Evolutionary conservation across 306 rosid species (phyloP).

Genomic region (Cicer pinnatifidum): DNA sequence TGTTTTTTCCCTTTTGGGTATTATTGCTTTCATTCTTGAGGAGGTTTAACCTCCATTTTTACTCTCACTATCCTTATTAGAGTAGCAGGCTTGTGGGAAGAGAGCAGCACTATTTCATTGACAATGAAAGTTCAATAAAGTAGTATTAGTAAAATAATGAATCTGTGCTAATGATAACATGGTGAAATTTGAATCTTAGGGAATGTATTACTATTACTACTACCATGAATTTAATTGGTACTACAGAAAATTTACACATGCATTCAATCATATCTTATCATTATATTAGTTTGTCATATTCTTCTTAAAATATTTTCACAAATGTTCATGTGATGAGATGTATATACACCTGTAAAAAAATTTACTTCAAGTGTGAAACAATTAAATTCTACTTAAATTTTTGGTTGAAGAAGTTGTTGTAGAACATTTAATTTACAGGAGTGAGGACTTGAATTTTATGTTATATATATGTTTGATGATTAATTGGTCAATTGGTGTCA

Average conservation of each 20-base stretch:
- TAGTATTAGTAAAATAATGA: background rate
- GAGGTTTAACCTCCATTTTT: conserved; percentile 26
- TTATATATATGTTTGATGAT: background rate
- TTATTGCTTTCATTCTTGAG: conserved; percentile 7
- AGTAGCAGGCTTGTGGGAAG: conserved; percentile 18
- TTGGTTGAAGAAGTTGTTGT: background rate
- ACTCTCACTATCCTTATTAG: conserved; percentile 1
- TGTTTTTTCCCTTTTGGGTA: background rate
- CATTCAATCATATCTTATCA: background rate
- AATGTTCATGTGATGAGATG: background rate
- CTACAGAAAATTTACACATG: no score
- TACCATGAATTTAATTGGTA: background rate
- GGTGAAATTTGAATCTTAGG: conserved; percentile 25
- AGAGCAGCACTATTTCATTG: background rate
- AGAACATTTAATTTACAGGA: background rate
- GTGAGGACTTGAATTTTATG: background rate
- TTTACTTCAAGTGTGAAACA: background rate
- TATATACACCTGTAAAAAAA: background rate
- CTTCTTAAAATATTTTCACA: background rate
- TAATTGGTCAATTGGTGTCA: conserved; percentile 22
- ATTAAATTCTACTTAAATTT: background rate
- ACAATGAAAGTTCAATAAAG: conserved; percentile 14
- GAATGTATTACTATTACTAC: background rate
- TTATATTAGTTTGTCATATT: background rate
- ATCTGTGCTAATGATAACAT: conserved; percentile 25